These are phyloP conservation scores for Luvunga scandens DNA, from an alignment of 345 rosid genomes.

Conservation along the genomic window DNA sequence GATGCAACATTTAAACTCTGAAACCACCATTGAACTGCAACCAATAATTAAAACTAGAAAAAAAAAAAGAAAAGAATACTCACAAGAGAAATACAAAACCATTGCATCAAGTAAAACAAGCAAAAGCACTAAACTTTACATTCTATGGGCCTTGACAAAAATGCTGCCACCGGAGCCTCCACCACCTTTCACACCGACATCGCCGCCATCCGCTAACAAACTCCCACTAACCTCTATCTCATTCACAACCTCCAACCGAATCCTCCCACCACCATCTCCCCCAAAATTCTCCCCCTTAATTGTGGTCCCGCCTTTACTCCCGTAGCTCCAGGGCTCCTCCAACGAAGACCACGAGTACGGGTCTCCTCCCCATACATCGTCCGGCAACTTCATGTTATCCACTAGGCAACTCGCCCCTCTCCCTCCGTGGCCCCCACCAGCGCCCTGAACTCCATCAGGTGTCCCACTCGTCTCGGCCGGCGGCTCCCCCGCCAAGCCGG, in stretches of 20 bases:
- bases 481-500: conserved; percentile 57
- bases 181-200: conserved; percentile 57
- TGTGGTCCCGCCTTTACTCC: conserved; percentile 73
- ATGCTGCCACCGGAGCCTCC: conserved; percentile 82
- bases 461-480: conserved; percentile 67
- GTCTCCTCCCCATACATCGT: conserved; percentile 80
- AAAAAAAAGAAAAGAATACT: not conserved
- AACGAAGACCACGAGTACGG: conserved; percentile 65
- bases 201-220: conserved; percentile 57
- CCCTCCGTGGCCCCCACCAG: conserved; percentile 72
- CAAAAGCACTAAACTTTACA: conserved; percentile 31
- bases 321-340: conserved; percentile 65
- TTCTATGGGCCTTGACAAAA: conserved; percentile 50
- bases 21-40: not conserved
- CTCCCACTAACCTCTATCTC: conserved; percentile 44
- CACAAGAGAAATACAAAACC: not conserved
- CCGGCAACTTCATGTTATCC: conserved; percentile 58
- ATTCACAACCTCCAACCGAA: conserved; percentile 32
- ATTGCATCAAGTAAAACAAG: not conserved
- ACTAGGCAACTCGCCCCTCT: conserved; percentile 64
- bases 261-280: conserved; percentile 70
- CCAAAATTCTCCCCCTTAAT: conserved; percentile 57
- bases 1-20: not conserved
- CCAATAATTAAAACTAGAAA: not conserved
- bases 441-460: conserved; percentile 54